Evolutionary conservation across 768 basidiomycete species (phyloP).

Genomic region (Tulasnella sp.): DNA sequence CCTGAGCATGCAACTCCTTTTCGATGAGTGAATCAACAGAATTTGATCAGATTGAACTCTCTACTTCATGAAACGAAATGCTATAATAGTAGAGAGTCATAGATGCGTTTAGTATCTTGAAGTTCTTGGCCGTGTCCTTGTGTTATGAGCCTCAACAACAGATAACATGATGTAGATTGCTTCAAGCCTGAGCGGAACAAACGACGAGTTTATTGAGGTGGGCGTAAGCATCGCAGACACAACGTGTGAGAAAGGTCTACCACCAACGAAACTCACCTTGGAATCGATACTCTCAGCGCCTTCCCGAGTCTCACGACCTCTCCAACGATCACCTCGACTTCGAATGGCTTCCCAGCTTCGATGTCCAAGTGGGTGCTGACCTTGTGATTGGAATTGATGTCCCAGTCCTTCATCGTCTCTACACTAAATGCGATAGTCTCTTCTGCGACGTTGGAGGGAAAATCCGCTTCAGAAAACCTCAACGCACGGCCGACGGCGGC

Average conservation of each 20-base stretch:
- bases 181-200: slow-evolving; percentile 1
- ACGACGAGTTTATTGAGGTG: no score
- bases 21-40: no score
- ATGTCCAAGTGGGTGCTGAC: slow-evolving; percentile 6
- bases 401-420: neutral
- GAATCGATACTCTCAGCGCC: neutral
- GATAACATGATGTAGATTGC: neutral
- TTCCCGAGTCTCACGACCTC: slow-evolving; percentile 4
- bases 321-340: slow-evolving; percentile 12
- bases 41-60: no score
- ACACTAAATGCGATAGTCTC: neutral
- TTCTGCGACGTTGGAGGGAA: neutral
- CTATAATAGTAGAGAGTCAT: no score
- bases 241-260: neutral
- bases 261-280: neutral
- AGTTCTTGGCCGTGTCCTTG: neutral
- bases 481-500: neutral
- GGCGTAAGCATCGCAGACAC: neutral
- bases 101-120: no score
- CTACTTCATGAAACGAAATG: no score
- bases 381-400: neutral
- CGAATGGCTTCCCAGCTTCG: slow-evolving; percentile 6
- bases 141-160: neutral
- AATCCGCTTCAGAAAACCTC: neutral
- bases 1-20: neutral